Evolutionary conservation across 148 eudicot species (phyloP).

Genomic region (Rhododendron kiyosumense): DNA sequence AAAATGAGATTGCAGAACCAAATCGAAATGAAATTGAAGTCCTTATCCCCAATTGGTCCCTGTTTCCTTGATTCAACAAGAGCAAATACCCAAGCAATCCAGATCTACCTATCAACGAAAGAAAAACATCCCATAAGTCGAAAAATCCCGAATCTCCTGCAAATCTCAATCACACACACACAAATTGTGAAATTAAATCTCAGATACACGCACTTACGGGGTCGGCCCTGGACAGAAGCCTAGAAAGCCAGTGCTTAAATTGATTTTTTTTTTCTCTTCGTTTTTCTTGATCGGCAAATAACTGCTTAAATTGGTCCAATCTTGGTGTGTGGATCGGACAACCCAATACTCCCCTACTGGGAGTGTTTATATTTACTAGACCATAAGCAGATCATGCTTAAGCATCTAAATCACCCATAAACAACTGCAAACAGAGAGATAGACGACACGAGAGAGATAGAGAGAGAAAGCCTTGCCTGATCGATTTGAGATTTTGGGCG

Average conservation of each 20-base stretch:
- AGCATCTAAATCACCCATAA: background rate
- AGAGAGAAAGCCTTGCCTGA: background rate
- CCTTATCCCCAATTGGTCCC: constrained; percentile 8
- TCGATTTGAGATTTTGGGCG: background rate
- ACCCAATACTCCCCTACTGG: background rate
- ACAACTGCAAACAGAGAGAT: background rate
- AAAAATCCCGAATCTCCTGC: background rate
- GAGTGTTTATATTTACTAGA: background rate
- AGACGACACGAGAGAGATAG: background rate
- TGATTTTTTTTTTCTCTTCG: background rate
- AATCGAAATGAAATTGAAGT: background rate
- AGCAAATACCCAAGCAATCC: background rate
- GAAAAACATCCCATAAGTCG: background rate
- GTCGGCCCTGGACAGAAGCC: background rate
- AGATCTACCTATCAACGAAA: background rate
- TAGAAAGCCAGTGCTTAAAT: background rate
- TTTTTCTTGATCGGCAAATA: background rate
- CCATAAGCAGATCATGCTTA: background rate
- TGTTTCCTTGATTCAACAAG: background rate
- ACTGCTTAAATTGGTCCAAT: background rate
- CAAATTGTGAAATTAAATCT: background rate
- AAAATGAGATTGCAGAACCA: constrained; percentile 12
- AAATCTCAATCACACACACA: background rate
- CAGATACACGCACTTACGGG: background rate
- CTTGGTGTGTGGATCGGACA: background rate